phyloP scores from a whole-genome alignment of 352 stramenopile species.

The Phytophthora rubi region DNA sequence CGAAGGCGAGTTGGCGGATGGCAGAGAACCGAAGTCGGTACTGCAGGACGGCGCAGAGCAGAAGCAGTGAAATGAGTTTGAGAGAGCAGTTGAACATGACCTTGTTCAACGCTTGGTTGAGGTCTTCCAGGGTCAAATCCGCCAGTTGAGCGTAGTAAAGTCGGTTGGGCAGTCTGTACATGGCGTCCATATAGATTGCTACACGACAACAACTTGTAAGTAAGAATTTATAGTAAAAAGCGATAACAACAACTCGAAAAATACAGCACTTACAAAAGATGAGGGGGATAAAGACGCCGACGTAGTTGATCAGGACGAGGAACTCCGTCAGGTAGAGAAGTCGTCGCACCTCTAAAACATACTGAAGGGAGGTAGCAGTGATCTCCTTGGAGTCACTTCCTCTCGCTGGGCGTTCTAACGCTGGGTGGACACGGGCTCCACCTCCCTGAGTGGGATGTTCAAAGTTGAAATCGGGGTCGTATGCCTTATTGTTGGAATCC shows the following conservation, averaged over 20 bases:
- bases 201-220: neutral
- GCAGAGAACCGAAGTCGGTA: slow-evolving; percentile 10
- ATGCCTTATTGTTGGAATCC: neutral
- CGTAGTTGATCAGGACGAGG: slow-evolving; percentile 40
- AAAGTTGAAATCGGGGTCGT: slow-evolving; percentile 9
- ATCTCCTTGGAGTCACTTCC: slow-evolving; percentile 1
- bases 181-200: slow-evolving; percentile 31
- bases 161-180: slow-evolving; percentile 33
- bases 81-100: slow-evolving; percentile 29
- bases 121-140: slow-evolving; percentile 18
- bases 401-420: neutral
- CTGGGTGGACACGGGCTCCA: slow-evolving; percentile 20
- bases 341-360: slow-evolving; percentile 19
- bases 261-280: slow-evolving; percentile 31
- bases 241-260: neutral
- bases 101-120: slow-evolving; percentile 21
- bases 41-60: slow-evolving; percentile 11
- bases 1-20: slow-evolving; percentile 43
- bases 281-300: slow-evolving; percentile 39
- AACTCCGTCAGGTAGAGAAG: slow-evolving; percentile 42
- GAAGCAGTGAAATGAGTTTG: slow-evolving; percentile 21
- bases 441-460: neutral
- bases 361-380: slow-evolving; percentile 6
- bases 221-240: neutral
- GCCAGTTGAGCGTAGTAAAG: slow-evolving; percentile 31